These are phyloP conservation scores for Lactarius trivialis DNA, from an alignment of 768 basidiomycete genomes.

Conservation along the genomic window DNA sequence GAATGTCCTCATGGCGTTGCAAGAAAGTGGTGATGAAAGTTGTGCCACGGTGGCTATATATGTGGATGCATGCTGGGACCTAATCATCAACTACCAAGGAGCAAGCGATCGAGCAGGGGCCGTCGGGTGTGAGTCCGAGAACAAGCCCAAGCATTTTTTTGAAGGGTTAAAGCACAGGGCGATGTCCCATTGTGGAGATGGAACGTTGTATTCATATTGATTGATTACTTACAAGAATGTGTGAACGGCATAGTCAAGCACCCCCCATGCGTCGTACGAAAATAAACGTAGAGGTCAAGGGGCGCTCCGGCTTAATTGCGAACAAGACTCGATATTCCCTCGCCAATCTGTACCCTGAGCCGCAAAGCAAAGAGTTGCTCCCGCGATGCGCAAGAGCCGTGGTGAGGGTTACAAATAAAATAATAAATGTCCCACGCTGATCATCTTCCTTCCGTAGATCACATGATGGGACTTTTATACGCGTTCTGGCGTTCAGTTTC, in stretches of 20 bases:
- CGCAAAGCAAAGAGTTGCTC: slow-evolving; percentile 51
- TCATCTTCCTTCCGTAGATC: too few relatives aligned
- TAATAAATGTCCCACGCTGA: not conserved
- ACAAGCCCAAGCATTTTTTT: not conserved
- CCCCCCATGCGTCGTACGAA: slow-evolving; percentile 42
- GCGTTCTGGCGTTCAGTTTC: too few relatives aligned
- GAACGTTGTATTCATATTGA: not conserved
- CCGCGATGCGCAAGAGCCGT: slow-evolving; percentile 32
- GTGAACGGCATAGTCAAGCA: slow-evolving; percentile 73
- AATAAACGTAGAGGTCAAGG: slow-evolving; percentile 37
- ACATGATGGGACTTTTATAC: too few relatives aligned
- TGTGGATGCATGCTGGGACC: not conserved
- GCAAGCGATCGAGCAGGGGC: too few relatives aligned
- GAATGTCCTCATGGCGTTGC: slow-evolving; percentile 8
- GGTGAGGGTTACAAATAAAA: slow-evolving; percentile 31
- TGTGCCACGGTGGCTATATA: slow-evolving; percentile 2
- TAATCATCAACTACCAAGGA: not conserved
- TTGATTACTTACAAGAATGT: slow-evolving; percentile 35
- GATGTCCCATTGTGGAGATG: not conserved
- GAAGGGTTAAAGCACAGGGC: not conserved
- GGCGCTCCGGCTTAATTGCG: slow-evolving; percentile 80
- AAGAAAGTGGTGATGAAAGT: not conserved
- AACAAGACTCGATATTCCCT: slow-evolving; percentile 41
- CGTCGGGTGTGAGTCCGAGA: not conserved
- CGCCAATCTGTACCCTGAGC: slow-evolving; percentile 48